Evolutionary conservation across 2,329 filamentous ascomycete genomes (phyloP).

Genomic region (Talaromyces sp.): DNA sequence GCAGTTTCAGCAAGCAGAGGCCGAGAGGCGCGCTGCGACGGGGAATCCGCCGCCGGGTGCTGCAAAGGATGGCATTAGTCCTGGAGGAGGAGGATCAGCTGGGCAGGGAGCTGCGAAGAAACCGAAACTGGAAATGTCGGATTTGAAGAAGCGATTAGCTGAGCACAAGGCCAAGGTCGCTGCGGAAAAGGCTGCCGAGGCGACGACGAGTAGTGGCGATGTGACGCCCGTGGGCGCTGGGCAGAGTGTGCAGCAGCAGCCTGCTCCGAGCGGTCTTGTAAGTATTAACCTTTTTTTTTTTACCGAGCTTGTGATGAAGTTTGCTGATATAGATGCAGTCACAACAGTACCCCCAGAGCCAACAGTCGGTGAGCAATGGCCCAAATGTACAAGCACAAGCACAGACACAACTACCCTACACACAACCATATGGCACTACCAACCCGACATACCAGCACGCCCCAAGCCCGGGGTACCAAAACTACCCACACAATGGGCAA

Average conservation of each 20-base stretch:
- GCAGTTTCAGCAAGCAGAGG: conserved; percentile 78
- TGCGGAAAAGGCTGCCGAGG: conserved; percentile 53
- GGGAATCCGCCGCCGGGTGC: conserved; percentile 68
- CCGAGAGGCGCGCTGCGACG: conserved; percentile 72
- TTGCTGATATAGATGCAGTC: conserved; percentile 19
- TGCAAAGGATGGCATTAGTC: conserved; percentile 43
- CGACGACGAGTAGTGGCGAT: conserved; percentile 47
- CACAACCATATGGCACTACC: conserved; percentile 37
- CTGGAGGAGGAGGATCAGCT: conserved; percentile 58
- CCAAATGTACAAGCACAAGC: conserved; percentile 26
- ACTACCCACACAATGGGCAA: conserved; percentile 29
- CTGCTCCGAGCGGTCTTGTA: conserved; percentile 51
- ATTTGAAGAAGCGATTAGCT: conserved; percentile 73
- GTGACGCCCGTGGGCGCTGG: conserved; percentile 49
- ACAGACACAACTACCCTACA: conserved; percentile 33
- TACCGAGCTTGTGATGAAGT: neutral
- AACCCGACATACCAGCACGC: conserved; percentile 39
- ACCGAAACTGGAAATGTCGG: conserved; percentile 50
- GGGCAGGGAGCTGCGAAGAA: neutral
- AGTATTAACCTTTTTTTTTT: conserved; percentile 30
- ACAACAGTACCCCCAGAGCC: conserved; percentile 37
- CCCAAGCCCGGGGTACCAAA: conserved; percentile 31
- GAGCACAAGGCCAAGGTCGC: conserved; percentile 66
- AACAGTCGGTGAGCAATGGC: conserved; percentile 45
- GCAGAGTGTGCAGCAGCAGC: conserved; percentile 39